These are phyloP conservation scores for Amphirosellinia nigrospora DNA, from an alignment of 495 filamentous ascomycete genomes.

Conservation along the genomic window DNA sequence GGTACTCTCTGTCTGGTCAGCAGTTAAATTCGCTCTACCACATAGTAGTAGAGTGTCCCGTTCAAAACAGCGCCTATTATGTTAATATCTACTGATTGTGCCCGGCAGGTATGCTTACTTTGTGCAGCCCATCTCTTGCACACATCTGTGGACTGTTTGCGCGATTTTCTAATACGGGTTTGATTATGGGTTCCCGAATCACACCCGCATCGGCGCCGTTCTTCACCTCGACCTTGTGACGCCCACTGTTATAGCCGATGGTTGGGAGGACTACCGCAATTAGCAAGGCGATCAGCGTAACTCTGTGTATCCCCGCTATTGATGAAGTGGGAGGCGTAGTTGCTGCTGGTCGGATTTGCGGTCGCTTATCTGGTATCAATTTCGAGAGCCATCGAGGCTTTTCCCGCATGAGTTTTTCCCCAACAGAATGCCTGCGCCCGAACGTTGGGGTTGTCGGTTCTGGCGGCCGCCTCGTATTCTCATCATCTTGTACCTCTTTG, in stretches of 20 bases:
- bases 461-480: constrained; percentile 35
- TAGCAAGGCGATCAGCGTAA: constrained; percentile 59
- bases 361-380: constrained; percentile 43
- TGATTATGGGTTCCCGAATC: constrained; percentile 37
- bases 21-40: constrained; percentile 60
- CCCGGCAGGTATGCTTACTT: constrained; percentile 44
- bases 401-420: constrained; percentile 21
- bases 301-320: constrained; percentile 44
- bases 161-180: constrained; percentile 43
- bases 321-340: constrained; percentile 47
- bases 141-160: constrained; percentile 55
- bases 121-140: constrained; percentile 75
- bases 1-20: constrained; percentile 60
- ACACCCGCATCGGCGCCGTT: constrained; percentile 54
- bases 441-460: constrained; percentile 26
- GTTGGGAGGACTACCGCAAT: constrained; percentile 58
- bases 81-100: constrained; percentile 25
- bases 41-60: constrained; percentile 78
- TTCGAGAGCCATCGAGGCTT: constrained; percentile 46
- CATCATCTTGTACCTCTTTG: constrained; percentile 35
- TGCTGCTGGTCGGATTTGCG: constrained; percentile 47
- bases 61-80: constrained; percentile 62
- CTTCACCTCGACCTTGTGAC: constrained; percentile 40
- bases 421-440: constrained; percentile 23
- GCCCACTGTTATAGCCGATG: constrained; percentile 49